Base-by-base conservation (phyloP, 1,139 yeast genomes). In the Suhomyces maxii region DNA sequence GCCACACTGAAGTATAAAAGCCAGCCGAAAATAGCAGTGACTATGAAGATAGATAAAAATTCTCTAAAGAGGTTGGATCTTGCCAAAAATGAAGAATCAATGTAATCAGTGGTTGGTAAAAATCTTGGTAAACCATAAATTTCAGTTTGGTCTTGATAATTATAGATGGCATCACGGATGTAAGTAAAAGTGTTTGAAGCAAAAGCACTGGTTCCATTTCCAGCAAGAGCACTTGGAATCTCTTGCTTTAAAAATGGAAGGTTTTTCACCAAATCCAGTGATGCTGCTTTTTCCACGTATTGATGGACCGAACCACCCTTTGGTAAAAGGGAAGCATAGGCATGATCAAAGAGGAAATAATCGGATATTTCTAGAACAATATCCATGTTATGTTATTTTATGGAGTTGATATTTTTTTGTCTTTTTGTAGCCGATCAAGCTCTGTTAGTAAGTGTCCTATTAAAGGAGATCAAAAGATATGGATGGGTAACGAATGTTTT, bases 1-100 rank as follows among this genome's bases (percentile, higher is more conserved):
- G 98, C 98, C 44, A 84, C 86, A n/a, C 68, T 53, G 44, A 90
- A 73, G 68, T 93, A 93, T 43, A 91, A 71, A 12, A 84, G 44
- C 86, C 93, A 84, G 36, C 98, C 99, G 61, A 91, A 91, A 10
- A 91, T 50, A 36, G 90, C 81, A 54, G 91, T 86, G 39, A 90
- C 67, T n/a, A 83, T 47, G 55, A 86, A 84, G 42, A 93, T 71
- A 11, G 95, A 77, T 12, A 88, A 42, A 14, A 75, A 56, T 67
- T 91, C 93, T 65, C 99, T 83, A 32, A 88, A 41, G 3, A 85
- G 40, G 65, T 86, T 89, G 53, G 86, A 79, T 64, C 99, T 82
- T 36, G 84, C 74, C 43, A 93, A 69, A 28, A 84, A 54, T 0
- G 96, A 87, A 23, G 75, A 78, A 56, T 79, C 68, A 6, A 89